A percentile compares a stretch with the other conserved stretches of the same genome.
Evolutionary conservation across 306 rosid species (phyloP).

Genomic region (Ormosia emarginata): DNA sequence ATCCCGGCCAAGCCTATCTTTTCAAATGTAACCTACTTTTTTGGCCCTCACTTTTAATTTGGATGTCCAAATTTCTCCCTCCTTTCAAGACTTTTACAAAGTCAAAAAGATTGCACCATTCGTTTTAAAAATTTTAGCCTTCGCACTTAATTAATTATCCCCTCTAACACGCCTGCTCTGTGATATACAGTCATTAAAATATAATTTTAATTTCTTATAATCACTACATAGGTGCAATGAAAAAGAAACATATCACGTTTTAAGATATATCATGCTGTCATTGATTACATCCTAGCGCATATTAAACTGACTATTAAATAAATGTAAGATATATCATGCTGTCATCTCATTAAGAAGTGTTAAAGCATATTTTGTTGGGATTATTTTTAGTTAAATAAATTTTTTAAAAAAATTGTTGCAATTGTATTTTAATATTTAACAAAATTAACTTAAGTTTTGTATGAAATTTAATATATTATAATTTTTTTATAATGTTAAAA

Average conservation of each 20-base stretch:
- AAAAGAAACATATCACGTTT: neutral
- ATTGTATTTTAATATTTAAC: too few relatives aligned
- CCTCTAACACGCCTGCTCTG: neutral
- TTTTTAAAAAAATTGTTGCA: too few relatives aligned
- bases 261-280: neutral
- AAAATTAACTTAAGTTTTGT: too few relatives aligned
- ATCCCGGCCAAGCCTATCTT: neutral
- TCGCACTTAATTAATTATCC: neutral
- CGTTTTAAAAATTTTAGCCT: neutral
- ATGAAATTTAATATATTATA: too few relatives aligned
- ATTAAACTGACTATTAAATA: too few relatives aligned
- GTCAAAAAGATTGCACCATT: conserved; percentile 19
- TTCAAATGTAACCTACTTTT: conserved; percentile 18
- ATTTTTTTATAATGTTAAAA: too few relatives aligned
- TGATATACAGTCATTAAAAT: neutral
- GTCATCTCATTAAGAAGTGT: too few relatives aligned
- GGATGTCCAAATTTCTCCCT: conserved; percentile 14
- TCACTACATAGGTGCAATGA: neutral
- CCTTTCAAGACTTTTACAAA: neutral
- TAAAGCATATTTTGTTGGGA: too few relatives aligned
- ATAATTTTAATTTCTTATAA: neutral
- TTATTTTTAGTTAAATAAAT: too few relatives aligned
- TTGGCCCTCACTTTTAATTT: conserved; percentile 6
- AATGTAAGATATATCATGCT: too few relatives aligned
- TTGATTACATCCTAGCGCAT: too few relatives aligned